Base-by-base conservation (phyloP, 768 basidiomycete species). In the Kwoniella europaea region DNA sequence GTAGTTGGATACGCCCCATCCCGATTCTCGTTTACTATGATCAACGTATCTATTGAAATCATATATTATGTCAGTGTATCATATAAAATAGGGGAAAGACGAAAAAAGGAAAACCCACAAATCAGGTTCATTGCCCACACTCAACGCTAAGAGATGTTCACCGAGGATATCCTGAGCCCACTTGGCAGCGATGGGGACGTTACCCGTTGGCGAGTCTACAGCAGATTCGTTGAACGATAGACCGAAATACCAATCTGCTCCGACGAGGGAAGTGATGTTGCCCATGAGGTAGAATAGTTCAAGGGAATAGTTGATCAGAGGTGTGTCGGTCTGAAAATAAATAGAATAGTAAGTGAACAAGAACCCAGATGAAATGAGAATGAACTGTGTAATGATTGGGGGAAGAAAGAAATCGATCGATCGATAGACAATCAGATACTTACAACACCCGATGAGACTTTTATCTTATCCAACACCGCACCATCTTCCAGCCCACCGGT, bases 61-160 rank as follows among this genome's bases (percentile, higher is more conserved):
- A 35, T 0, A 35, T 35, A 35, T 35, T 6, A 35, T 35, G 35
- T 35, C 35, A 35, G 35, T 35, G 35, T 35, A 35, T 35, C 35
- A 35, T 35, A 35, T 24, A 54, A 15, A 22, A 16, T 15, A 46
- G 9, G 20, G 42, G 18, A 55, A 29, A 18, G 29, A 41, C 13
- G 15, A 35, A 35, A 35, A 35, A 9, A 35, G 35, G 35, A 35
- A 35, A 10, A 18, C 81, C 68, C 55, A 93, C 72, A 92, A 87
- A 85, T 93, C 91, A 16, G 91, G 91, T 82, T 92, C 91, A 81
- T 93, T 92, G 2, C 89, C 91, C 1, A 89, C 87, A 79, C 91
- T 89, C 9, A 91, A 82, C 0, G 90, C 91, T n/a, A 90, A 81
- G 20, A 92, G 84, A 69, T 88, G 86, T 60, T 87, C 84, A 1